Percentiles rank a stretch among this genome's conserved stretches.
Conservation (phyloP, 306 rosid species). For the Morella rubra region DNA sequence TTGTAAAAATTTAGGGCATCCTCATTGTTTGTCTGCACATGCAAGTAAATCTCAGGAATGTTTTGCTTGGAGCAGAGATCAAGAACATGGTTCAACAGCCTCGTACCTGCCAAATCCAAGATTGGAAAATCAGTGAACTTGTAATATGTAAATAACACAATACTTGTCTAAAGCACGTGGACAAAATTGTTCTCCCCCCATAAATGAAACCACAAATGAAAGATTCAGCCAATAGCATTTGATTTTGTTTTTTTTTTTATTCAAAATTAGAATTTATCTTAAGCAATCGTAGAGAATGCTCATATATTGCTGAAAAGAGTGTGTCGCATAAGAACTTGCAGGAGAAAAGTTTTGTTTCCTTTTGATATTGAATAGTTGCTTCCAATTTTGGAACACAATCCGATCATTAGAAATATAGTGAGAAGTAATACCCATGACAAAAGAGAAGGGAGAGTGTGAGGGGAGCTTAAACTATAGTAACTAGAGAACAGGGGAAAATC, state of each 20-base stretch:
- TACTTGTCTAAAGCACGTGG: neutral
- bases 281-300: neutral
- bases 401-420: neutral
- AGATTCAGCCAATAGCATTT: neutral
- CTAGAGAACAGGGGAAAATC: neutral
- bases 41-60: slow-evolving; percentile 77
- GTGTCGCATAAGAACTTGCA: neutral
- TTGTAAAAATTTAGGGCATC: slow-evolving; percentile 94
- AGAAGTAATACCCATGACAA: neutral
- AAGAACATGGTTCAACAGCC: slow-evolving; percentile 74
- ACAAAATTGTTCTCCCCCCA: neutral
- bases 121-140: slow-evolving; percentile 22
- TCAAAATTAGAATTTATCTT: neutral
- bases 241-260: slow-evolving; percentile 16
- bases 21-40: slow-evolving; percentile 86
- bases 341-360: neutral
- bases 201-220: neutral
- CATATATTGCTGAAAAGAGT: neutral
- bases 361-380: no score
- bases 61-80: slow-evolving; percentile 78
- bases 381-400: no score
- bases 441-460: neutral
- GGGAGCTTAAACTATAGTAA: neutral
- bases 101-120: slow-evolving; percentile 69
- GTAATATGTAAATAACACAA: neutral